A percentile compares a stretch with the other conserved stretches of the same genome.
Conservation (phyloP, 345 rosid species). For the Bruguiera gymnorhiza region DNA sequence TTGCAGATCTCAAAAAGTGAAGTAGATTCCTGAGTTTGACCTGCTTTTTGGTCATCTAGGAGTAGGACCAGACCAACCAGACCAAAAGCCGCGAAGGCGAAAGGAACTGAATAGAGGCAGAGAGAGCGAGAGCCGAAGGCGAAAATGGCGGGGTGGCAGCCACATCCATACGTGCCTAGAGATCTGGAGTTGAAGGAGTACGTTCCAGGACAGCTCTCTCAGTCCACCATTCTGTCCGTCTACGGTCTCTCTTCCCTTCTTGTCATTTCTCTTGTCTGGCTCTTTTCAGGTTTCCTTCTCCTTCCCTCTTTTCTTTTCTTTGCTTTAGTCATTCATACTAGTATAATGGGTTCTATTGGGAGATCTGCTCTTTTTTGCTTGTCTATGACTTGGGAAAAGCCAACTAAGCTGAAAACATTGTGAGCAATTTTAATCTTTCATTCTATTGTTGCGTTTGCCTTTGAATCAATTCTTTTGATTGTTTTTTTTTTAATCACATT, state of each 20-base stretch:
- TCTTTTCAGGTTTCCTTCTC: conserved; percentile 52
- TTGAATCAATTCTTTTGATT: too few relatives aligned
- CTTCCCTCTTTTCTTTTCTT: not conserved
- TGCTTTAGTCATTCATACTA: not conserved
- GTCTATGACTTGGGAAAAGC: not conserved
- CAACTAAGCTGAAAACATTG: too few relatives aligned
- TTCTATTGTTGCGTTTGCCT: not conserved
- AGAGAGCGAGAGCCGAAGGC: not conserved
- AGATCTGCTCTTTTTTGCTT: not conserved
- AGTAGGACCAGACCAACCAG: not conserved
- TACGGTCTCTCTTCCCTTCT: conserved; percentile 46
- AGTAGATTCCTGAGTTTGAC: too few relatives aligned
- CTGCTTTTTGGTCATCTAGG: too few relatives aligned
- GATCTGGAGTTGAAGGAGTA: conserved; percentile 70
- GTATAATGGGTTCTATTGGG: not conserved
- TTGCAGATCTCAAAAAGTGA: too few relatives aligned
- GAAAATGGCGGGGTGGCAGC: conserved; percentile 17
- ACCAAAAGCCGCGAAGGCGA: not conserved
- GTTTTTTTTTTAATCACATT: too few relatives aligned
- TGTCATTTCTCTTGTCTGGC: conserved; percentile 62
- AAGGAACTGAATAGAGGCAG: not conserved
- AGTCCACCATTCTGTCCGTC: conserved; percentile 52
- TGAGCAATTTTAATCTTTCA: not conserved
- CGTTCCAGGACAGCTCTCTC: conserved; percentile 55
- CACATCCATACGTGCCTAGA: conserved; percentile 76